Conservation (phyloP, 176 grass and related monocot genomes). For the Oryza officinalis region DNA sequence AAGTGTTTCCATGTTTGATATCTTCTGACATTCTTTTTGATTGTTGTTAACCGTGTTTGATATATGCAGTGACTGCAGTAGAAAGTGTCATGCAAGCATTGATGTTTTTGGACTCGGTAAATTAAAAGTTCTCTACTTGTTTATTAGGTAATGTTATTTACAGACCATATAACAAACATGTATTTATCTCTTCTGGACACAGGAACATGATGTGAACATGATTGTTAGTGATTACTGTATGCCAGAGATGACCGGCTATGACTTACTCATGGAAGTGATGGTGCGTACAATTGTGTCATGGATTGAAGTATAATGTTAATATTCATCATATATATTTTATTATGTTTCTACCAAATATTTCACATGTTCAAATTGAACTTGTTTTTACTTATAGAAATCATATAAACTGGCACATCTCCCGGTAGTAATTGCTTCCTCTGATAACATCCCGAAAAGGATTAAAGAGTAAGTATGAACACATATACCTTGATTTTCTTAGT, state of each 20-base stretch:
- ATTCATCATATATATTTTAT: not conserved
- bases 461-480: not conserved
- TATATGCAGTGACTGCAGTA: not conserved
- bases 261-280: not conserved
- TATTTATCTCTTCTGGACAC: not conserved
- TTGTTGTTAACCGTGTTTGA: not conserved
- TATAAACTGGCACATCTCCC: not conserved
- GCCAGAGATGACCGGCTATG: not conserved
- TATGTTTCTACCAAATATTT: not conserved
- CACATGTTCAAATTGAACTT: not conserved
- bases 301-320: not conserved
- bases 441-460: not conserved
- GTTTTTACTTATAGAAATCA: not conserved
- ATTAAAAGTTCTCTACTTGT: not conserved
- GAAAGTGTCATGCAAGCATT: not conserved
- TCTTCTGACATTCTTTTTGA: not conserved
- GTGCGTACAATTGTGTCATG: not conserved
- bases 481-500: not conserved
- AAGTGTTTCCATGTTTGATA: no score
- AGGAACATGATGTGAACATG: conserved; percentile 9
- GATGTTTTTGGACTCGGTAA: no score
- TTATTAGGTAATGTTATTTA: not conserved
- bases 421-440: not conserved
- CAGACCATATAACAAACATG: not conserved
- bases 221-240: not conserved